phyloP scores from a whole-genome alignment of 2,329 filamentous ascomycete genomes.

The Fusarium brachygibbosum region DNA sequence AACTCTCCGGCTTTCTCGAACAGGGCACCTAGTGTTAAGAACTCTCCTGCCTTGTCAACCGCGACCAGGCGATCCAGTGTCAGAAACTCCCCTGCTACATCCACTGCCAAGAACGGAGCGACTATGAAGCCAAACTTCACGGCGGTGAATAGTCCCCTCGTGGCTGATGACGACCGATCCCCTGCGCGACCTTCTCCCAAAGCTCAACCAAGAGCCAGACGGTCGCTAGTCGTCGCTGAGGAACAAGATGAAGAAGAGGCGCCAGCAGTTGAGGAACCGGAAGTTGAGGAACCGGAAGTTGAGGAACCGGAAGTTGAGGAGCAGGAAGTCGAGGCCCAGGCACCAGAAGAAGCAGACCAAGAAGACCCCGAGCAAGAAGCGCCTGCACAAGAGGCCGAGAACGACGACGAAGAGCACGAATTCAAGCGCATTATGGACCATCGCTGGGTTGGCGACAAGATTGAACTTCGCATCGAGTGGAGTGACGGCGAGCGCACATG shows the following conservation, averaged over 20 bases:
- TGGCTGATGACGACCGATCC: too few relatives aligned
- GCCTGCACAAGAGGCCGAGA: not conserved
- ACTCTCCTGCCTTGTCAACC: not conserved
- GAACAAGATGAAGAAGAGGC: not conserved
- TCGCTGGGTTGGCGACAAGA: slow-evolving; percentile 50
- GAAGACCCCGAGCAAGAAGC: not conserved
- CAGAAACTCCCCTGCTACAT: not conserved
- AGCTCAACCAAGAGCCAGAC: not conserved
- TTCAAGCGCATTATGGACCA: slow-evolving; percentile 44
- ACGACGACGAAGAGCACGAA: slow-evolving; percentile 7
- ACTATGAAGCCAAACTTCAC: not conserved
- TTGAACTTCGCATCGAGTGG: slow-evolving; percentile 54
- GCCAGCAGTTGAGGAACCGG: not conserved
- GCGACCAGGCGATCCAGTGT: not conserved
- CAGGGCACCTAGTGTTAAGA: not conserved
- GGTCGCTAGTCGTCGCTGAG: not conserved
- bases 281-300: not conserved
- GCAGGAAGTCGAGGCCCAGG: not conserved
- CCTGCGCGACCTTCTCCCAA: not conserved
- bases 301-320: not conserved
- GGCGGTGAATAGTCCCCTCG: not conserved
- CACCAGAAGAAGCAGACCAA: not conserved
- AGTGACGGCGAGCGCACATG: slow-evolving; percentile 50
- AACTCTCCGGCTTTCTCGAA: not conserved
- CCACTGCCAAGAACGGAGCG: not conserved